Evolutionary conservation across 2,329 filamentous ascomycete species (phyloP), one percentile per base, ranked within the genome.

Genomic region (Pseudonectria foliicola): DNA sequence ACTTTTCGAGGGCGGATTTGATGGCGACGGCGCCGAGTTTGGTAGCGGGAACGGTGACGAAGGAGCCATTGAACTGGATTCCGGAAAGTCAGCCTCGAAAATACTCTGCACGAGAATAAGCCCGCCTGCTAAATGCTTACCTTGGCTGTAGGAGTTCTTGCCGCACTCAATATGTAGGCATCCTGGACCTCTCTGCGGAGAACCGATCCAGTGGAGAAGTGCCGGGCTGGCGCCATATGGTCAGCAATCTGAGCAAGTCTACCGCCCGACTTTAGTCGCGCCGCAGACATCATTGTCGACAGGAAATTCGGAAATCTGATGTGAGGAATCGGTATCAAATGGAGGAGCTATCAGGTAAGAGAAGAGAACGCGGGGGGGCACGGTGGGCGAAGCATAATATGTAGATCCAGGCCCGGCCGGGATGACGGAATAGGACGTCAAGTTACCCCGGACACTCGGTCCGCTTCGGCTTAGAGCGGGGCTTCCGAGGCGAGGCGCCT

Each of bases 81-180:
- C 41, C 27, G 10, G 30, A 41, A 12, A 34, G 34, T 14, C 13
- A 31, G 21, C 18, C 13, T 35, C 37, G 18, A 42, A 21, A 15
- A 27, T 16, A 10, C 6, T 15, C 12, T 10, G 13, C 24, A 16
- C 40, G 10, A 16, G 4, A 7, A 4, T 8, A 12, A 2, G 11
- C 11, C 33, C 2, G 3, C 18, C 8, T 23, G 6, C 3, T 6
- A 10, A 4, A 30, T 12, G 36, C 43, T 33, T 60, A 92, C 89
- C 70, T 92, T 93, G 48, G 80, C 85, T 13, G 86, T 93, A 2
- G 92, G 90, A 32, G 92, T 98, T 52, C 92, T 75, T 12, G 89
- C 77, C 10, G 85, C 92, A 55, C 87, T 89, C 44, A 98, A 63
- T 49, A 98, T 96, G 63, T 96, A 98, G 31, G 85, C 90, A 61